A percentile compares a stretch with the other conserved stretches of the same genome.
Conservation (phyloP, 2,329 filamentous ascomycete genomes). For the Nigrospora oryzae region DNA sequence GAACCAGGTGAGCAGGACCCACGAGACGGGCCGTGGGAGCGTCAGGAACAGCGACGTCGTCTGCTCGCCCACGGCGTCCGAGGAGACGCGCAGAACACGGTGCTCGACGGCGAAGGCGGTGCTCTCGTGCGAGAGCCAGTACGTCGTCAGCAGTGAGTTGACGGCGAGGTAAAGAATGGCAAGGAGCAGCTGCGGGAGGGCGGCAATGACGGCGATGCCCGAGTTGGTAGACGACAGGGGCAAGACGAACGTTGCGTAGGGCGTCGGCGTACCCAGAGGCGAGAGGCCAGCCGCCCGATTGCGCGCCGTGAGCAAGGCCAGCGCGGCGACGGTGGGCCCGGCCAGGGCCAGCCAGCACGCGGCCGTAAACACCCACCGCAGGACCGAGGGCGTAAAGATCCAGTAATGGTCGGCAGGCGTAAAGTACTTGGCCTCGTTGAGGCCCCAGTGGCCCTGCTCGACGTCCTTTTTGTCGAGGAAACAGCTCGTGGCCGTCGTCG, state of each 20-base stretch:
- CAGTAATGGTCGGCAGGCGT: conserved; percentile 31
- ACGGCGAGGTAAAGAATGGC: conserved; percentile 36
- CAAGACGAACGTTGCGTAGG: conserved; percentile 23
- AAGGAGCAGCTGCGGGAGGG: conserved; percentile 40
- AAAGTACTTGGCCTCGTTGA: conserved; percentile 33
- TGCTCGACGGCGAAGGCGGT: conserved; percentile 29
- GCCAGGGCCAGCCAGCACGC: conserved; percentile 28
- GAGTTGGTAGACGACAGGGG: conserved; percentile 10
- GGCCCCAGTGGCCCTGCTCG: conserved; percentile 31
- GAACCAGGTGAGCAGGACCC: conserved; percentile 34
- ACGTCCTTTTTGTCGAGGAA: conserved; percentile 39
- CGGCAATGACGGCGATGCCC: conserved; percentile 26
- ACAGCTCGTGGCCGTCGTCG: conserved; percentile 26
- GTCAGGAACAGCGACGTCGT: conserved; percentile 39
- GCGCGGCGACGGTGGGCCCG: conserved; percentile 27
- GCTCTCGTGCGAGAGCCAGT: conserved; percentile 42
- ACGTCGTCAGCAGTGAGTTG: conserved; percentile 38
- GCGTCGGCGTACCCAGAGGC: conserved; percentile 27
- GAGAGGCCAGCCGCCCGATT: conserved; percentile 22
- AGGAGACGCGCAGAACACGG: conserved; percentile 35
- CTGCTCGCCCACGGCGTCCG: conserved; percentile 33
- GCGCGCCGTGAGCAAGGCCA: conserved; percentile 25
- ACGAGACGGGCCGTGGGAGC: conserved; percentile 35
- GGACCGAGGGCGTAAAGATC: conserved; percentile 31
- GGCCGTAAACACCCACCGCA: conserved; percentile 31